Base-by-base conservation (phyloP, 2,329 filamentous ascomycete species). In the Zymoseptoria crescenta region DNA sequence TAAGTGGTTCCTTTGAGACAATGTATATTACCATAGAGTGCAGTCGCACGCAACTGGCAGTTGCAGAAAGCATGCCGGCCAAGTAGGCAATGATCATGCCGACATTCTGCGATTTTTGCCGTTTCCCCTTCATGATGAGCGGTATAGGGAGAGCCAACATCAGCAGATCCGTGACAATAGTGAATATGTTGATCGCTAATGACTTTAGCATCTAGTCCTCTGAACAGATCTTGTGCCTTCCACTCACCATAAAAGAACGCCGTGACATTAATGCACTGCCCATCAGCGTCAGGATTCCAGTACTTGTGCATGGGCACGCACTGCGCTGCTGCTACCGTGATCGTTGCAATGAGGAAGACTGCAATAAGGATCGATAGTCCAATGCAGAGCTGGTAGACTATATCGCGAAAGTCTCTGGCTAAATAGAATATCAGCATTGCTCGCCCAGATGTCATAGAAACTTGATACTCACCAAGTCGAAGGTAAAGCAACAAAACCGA, bases 401-500 rank as follows among this genome's bases (percentile, higher is more conserved):
- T 60, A 29, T 62, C 61, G 41, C 64, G 56, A 20, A 66, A 49
- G n/a, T 64, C 61, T 20, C 53, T 72, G 35, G 65, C 67, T 58
- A 60, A 20, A 59, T 20, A 16, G 50, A 13, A 54, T 13, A 45
- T 63, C 57, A 63, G 59, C 45, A 21, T 67, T 64, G 49, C 59
- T 63, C 8, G 56, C 62, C 21, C 8, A 21, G 30, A 13, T 6
- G 13, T n/a, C 13, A 45, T 16, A 13, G 7, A 7, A 45, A n/a
- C 6, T 45, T 45, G 35, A 4, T 69, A 67, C 49, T 67, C 65
- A 27, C 69, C 70, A n/a, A 76, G 69, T 30, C 73, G 72, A 28
- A 71, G 63, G 61, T 76, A 76, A 65, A 76, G 70, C 57, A 74
- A 64, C 7, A 76, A 68, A 7, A 76, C 67, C 0, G 73, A 74